Evolutionary conservation across 805 yeast genomes (phyloP).

Genomic region (Ogataea trehalophila): DNA sequence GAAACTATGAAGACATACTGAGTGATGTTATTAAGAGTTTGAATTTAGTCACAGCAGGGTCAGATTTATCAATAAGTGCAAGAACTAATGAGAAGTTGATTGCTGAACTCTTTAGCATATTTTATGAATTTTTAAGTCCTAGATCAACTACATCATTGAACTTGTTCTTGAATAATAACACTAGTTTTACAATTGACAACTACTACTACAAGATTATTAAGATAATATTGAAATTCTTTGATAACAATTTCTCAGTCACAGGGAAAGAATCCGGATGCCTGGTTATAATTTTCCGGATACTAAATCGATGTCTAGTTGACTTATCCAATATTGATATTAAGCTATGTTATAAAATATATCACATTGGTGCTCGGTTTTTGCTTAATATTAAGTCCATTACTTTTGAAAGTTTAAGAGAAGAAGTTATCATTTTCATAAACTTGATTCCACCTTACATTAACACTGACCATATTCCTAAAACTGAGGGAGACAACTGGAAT

Average conservation of each 20-base stretch:
- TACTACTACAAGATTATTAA: conserved; percentile 13
- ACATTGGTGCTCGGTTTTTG: conserved; percentile 34
- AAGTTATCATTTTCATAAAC: conserved; percentile 41
- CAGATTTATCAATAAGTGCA: not conserved
- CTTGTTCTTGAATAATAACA: conserved; percentile 8
- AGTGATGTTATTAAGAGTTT: conserved; percentile 12
- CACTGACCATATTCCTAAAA: conserved; percentile 22
- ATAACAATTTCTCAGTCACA: conserved; percentile 10
- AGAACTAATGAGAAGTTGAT: conserved; percentile 18
- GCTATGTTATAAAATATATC: conserved; percentile 34
- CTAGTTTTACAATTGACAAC: not conserved
- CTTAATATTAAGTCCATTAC: conserved; percentile 36
- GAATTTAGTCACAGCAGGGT: conserved; percentile 6
- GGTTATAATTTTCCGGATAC: conserved; percentile 34
- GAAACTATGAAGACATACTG: conserved; percentile 16
- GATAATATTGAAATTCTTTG: conserved; percentile 11
- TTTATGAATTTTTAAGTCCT: conserved; percentile 18
- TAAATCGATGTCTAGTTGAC: conserved; percentile 41
- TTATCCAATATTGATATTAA: conserved; percentile 37
- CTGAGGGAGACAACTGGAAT: conserved; percentile 25
- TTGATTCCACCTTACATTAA: conserved; percentile 38
- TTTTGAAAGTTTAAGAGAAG: conserved; percentile 38
- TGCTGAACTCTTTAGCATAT: conserved; percentile 15
- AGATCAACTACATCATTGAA: conserved; percentile 12
- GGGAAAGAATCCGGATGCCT: conserved; percentile 24